phyloP scores from a whole-genome alignment of 306 rosid genomes.

The Argentina anserina region DNA sequence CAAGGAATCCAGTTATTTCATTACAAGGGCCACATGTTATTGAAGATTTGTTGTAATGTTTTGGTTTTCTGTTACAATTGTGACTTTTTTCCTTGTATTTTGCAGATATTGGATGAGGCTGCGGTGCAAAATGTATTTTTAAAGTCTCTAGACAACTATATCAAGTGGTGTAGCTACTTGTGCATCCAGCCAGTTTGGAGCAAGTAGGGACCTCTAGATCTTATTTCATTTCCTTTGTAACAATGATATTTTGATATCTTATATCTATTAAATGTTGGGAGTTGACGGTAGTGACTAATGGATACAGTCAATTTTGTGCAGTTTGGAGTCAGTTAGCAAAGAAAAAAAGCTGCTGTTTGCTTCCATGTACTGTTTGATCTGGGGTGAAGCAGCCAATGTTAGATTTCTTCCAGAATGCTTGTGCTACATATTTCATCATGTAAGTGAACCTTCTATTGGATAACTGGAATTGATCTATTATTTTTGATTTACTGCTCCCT shows the following conservation, averaged over 20 bases:
- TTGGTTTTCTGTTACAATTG: background rate
- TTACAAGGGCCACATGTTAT: background rate
- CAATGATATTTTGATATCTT: background rate
- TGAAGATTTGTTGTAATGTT: background rate
- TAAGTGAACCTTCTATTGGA: constrained; percentile 39
- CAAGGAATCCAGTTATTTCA: background rate
- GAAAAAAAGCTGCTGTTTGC: constrained; percentile 70
- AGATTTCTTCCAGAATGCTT: constrained; percentile 97
- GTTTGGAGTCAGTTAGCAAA: constrained; percentile 59
- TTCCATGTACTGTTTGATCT: constrained; percentile 72
- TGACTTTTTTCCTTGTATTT: constrained; percentile 15
- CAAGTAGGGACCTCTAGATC: constrained; percentile 45
- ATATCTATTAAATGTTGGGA: background rate
- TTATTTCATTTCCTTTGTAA: background rate
- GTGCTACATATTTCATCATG: constrained; percentile 99
- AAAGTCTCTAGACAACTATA: constrained; percentile 83
- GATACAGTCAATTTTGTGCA: constrained; percentile 28
- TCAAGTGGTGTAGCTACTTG: constrained; percentile 78
- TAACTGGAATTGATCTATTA: background rate
- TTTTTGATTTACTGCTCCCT: background rate
- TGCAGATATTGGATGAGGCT: constrained; percentile 78
- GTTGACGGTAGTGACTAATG: constrained; percentile 15
- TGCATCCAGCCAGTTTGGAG: constrained; percentile 88
- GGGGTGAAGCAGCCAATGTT: constrained; percentile 94
- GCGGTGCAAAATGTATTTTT: constrained; percentile 55